phyloP scores from a whole-genome alignment of 495 filamentous ascomycete species.

The Tuber borchii region DNA sequence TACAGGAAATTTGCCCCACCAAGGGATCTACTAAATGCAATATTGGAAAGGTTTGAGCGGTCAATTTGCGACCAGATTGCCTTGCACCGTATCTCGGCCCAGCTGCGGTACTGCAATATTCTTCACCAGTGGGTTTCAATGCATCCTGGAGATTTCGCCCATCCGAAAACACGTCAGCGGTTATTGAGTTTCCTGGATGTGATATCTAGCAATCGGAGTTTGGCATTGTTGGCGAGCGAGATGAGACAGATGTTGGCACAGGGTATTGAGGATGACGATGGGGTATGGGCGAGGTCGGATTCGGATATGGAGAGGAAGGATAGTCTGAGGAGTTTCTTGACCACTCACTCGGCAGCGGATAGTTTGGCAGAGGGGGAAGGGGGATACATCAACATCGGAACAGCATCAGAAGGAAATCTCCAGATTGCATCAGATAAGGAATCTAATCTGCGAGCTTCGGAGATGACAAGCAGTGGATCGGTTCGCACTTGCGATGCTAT shows the following conservation, averaged over 20 bases:
- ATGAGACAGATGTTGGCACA: conserved; percentile 63
- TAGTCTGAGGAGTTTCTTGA: conserved; percentile 43
- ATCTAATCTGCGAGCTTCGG: conserved; percentile 44
- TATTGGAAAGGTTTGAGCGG: conserved; percentile 66
- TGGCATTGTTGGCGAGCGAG: conserved; percentile 74
- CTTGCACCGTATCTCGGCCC: conserved; percentile 65
- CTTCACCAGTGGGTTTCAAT: conserved; percentile 81
- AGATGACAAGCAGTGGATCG: conserved; percentile 46
- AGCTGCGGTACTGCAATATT: conserved; percentile 75
- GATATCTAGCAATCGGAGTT: conserved; percentile 63
- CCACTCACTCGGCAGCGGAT: conserved; percentile 45
- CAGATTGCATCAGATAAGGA: conserved; percentile 15
- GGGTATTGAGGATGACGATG: conserved; percentile 71
- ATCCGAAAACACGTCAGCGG: conserved; percentile 62
- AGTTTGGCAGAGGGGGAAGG: conserved; percentile 30
- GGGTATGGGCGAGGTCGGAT: conserved; percentile 67
- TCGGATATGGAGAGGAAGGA: conserved; percentile 48
- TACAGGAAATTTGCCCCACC: conserved; percentile 92
- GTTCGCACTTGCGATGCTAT: conserved; percentile 39
- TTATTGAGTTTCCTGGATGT: conserved; percentile 64
- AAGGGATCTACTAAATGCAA: conserved; percentile 61
- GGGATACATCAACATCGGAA: conserved; percentile 33
- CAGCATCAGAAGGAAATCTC: conserved; percentile 18
- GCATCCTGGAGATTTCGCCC: conserved; percentile 88
- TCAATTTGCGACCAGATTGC: conserved; percentile 56